Conservation (phyloP, 2,329 filamentous ascomycete genomes). For the Aureobasidium sp. region DNA sequence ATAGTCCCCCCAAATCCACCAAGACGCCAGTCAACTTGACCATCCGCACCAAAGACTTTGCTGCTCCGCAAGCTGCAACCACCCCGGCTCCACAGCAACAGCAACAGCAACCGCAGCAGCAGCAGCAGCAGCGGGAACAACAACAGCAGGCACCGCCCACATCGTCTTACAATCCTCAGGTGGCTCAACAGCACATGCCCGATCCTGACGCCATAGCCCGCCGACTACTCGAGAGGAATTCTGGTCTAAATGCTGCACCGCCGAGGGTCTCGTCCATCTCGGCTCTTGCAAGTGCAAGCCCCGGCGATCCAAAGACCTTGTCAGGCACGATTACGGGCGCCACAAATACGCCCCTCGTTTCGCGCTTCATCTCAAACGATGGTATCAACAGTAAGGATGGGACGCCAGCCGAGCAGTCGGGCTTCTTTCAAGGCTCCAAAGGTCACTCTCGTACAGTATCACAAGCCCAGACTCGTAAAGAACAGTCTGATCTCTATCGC, state of each 20-base stretch:
- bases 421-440: constrained; percentile 18
- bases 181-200: constrained; percentile 23
- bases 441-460: constrained; percentile 16
- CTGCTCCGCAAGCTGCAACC: not conserved
- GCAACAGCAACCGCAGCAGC: not conserved
- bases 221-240: constrained; percentile 57
- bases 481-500: constrained; percentile 16
- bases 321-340: constrained; percentile 26
- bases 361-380: constrained; percentile 38
- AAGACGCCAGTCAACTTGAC: not conserved
- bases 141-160: not conserved
- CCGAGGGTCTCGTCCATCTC: constrained; percentile 59
- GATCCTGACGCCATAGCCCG: constrained; percentile 63
- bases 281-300: constrained; percentile 33
- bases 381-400: constrained; percentile 30
- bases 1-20: not conserved
- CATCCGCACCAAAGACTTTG: constrained; percentile 15
- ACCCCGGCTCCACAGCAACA: not conserved
- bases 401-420: constrained; percentile 24
- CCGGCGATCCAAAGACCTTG: constrained; percentile 30
- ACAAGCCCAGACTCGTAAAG: constrained; percentile 3
- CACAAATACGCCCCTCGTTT: constrained; percentile 34
- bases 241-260: constrained; percentile 51
- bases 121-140: no score
- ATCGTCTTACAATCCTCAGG: constrained; percentile 9